phyloP scores from a whole-genome alignment of 164 flowering plant genomes.

The Macadamia integrifolia region DNA sequence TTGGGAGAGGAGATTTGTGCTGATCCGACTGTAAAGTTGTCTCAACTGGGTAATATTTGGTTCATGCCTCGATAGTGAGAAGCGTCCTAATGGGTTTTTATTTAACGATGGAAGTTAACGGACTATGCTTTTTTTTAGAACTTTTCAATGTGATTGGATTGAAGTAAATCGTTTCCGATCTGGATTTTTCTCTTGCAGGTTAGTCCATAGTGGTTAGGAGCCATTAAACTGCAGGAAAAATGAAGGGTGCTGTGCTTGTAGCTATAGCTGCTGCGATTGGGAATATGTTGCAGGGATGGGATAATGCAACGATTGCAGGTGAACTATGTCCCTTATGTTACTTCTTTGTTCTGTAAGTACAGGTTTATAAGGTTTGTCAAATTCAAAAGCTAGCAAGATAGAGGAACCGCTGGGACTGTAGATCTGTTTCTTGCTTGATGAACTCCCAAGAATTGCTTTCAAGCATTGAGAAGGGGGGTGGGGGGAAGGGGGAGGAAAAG shows the following conservation, averaged over 20 bases:
- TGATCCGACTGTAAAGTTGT: neutral
- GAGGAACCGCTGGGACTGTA: no score
- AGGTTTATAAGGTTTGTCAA: no score
- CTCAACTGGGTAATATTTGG: neutral
- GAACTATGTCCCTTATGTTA: neutral
- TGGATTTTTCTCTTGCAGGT: conserved; percentile 9
- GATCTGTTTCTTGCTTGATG: no score
- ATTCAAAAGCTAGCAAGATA: no score
- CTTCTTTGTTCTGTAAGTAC: neutral
- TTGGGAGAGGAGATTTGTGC: no score
- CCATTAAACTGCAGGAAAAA: conserved; percentile 18
- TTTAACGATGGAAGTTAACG: neutral
- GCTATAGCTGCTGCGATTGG: conserved; percentile 91
- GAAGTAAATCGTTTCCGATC: neutral
- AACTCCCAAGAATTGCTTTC: no score
- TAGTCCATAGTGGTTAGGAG: neutral
- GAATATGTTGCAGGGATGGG: conserved; percentile 96
- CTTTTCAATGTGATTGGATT: neutral
- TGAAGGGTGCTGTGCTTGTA: conserved; percentile 77
- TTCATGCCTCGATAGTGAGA: neutral
- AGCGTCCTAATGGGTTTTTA: neutral
- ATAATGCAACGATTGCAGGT: conserved; percentile 97
- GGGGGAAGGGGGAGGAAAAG: no score
- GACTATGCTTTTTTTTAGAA: neutral
- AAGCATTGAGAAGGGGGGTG: no score